phyloP scores from a whole-genome alignment of 2,329 filamentous ascomycete genomes.

The Colletotrichum falcatum region DNA sequence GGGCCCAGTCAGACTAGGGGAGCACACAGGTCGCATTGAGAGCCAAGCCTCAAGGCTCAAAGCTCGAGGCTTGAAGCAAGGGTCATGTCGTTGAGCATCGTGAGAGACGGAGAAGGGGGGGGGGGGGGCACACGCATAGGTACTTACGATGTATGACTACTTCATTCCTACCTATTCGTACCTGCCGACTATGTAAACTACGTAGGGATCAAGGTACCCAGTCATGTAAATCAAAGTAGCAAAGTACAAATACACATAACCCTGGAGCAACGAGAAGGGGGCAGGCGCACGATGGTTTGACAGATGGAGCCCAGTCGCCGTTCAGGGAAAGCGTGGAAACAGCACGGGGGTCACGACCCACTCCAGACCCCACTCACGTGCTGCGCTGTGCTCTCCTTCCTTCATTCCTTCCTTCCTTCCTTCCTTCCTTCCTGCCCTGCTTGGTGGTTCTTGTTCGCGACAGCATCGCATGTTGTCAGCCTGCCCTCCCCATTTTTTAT shows the following conservation, averaged over 20 bases:
- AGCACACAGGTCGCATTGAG: conserved; percentile 31
- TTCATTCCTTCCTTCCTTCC: background rate
- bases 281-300: conserved; percentile 27
- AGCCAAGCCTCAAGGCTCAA: conserved; percentile 18
- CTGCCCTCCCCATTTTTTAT: background rate
- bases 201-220: too few relatives aligned
- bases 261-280: background rate
- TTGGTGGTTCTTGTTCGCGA: conserved; percentile 7
- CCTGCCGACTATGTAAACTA: too few relatives aligned
- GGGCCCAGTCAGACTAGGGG: background rate
- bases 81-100: background rate
- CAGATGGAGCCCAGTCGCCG: conserved; percentile 20
- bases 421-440: conserved; percentile 7
- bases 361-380: conserved; percentile 1
- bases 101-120: background rate
- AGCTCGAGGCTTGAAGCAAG: background rate
- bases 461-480: conserved; percentile 11
- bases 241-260: too few relatives aligned
- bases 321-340: conserved; percentile 22
- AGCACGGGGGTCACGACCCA: conserved; percentile 14
- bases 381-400: background rate
- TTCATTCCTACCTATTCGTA: background rate
- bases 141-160: too few relatives aligned
- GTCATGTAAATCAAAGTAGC: too few relatives aligned
- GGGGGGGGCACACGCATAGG: too few relatives aligned